Conservation (phyloP, 2,329 filamentous ascomycete genomes). For the Scedosporium aurantiacum region DNA sequence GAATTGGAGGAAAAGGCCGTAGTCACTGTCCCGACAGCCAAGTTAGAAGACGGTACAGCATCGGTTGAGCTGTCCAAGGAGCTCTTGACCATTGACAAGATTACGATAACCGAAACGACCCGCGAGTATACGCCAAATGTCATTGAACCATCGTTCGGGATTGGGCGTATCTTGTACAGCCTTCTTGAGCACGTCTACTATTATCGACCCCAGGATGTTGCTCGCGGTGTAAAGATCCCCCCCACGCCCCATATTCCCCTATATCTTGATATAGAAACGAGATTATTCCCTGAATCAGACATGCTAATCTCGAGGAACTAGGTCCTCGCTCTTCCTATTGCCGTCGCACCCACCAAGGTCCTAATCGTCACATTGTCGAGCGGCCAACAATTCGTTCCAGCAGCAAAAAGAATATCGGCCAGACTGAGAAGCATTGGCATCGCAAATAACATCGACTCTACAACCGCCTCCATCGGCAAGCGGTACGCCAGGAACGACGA, state of each 20-base stretch:
- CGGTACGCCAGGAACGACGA: conserved; percentile 84
- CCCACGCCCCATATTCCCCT: neutral
- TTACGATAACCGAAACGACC: conserved; percentile 69
- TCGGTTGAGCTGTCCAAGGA: conserved; percentile 69
- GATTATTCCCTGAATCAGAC: too few species aligned
- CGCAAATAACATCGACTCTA: conserved; percentile 70
- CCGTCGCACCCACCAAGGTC: conserved; percentile 75
- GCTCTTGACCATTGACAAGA: conserved; percentile 71
- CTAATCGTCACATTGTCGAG: conserved; percentile 71
- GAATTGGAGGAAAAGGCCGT: conserved; percentile 63
- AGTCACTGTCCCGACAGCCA: conserved; percentile 64
- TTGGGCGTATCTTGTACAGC: conserved; percentile 79
- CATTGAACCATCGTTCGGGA: conserved; percentile 88
- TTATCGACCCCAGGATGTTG: conserved; percentile 58
- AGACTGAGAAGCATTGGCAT: conserved; percentile 61
- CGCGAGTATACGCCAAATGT: conserved; percentile 89
- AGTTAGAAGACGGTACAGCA: conserved; percentile 46
- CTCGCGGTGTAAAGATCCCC: conserved; percentile 61
- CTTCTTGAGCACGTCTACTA: conserved; percentile 94
- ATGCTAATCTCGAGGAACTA: conserved; percentile 8
- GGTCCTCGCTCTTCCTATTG: conserved; percentile 32
- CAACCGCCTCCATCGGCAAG: conserved; percentile 76
- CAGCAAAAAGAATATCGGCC: conserved; percentile 53
- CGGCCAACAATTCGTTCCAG: conserved; percentile 61
- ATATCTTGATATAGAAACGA: too few species aligned